These are phyloP conservation scores for Helminthosporium solani DNA, from an alignment of 2,329 filamentous ascomycete species.

Conservation along the genomic window DNA sequence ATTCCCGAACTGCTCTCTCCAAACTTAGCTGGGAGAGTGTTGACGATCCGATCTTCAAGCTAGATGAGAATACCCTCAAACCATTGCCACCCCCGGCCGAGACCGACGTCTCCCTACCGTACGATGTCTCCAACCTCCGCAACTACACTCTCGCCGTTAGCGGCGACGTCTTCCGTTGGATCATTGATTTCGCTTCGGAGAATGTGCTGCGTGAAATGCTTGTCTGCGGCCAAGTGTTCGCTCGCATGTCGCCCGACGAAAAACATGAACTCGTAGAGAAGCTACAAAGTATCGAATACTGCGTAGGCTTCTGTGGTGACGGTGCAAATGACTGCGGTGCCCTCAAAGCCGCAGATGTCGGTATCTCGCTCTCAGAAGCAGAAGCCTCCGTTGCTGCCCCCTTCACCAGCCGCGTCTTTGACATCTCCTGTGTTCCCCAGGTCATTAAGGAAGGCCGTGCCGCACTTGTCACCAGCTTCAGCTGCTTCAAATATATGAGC, in stretches of 20 bases:
- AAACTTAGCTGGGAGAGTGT: constrained; percentile 88
- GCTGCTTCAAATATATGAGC: constrained; percentile 99
- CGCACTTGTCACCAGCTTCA: constrained; percentile 96
- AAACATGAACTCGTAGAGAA: constrained; percentile 98
- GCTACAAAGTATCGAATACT: constrained; percentile 93
- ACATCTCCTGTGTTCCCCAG: constrained; percentile 91
- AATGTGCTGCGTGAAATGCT: constrained; percentile 83
- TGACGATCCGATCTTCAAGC: constrained; percentile 75
- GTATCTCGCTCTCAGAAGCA: constrained; percentile 93
- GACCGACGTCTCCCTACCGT: constrained; percentile 79
- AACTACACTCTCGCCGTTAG: constrained; percentile 89
- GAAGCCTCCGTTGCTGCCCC: constrained; percentile 98
- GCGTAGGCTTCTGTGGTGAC: constrained; percentile 93
- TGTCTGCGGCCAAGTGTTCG: constrained; percentile 87
- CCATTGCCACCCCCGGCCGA: constrained; percentile 71
- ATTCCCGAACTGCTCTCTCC: constrained; percentile 70
- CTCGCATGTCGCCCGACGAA: constrained; percentile 97
- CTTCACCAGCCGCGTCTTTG: constrained; percentile 92
- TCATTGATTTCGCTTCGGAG: constrained; percentile 85
- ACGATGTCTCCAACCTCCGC: constrained; percentile 75
- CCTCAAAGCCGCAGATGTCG: constrained; percentile 94
- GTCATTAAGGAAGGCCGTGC: constrained; percentile 92
- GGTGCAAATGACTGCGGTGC: constrained; percentile 97
- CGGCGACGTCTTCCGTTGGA: constrained; percentile 95
- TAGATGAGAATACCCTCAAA: constrained; percentile 79